Evolutionary conservation across 2,329 filamentous ascomycete species (phyloP).

Genomic region (Ophiostoma perfectum): DNA sequence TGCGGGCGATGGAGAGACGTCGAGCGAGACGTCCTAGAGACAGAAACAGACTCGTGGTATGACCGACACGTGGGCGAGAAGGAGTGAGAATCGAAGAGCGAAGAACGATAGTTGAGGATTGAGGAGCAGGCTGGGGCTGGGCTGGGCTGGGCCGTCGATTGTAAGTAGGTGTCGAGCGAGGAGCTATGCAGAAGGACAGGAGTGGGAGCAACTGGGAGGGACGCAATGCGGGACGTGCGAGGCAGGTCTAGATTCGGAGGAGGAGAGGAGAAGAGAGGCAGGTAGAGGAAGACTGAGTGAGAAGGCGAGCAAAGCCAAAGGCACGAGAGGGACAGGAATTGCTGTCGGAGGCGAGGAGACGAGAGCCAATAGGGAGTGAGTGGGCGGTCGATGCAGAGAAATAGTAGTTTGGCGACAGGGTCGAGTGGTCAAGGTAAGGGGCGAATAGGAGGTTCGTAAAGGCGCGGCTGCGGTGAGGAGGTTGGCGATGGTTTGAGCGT

Average conservation of each 20-base stretch:
- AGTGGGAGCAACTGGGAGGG: no score
- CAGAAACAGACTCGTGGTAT: background rate
- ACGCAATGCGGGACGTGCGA: no score
- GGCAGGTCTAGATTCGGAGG: background rate
- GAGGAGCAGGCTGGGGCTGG: background rate
- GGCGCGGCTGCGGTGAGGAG: background rate
- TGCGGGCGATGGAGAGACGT: background rate
- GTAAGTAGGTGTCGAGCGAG: no score
- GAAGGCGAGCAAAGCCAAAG: background rate
- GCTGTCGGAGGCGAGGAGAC: background rate
- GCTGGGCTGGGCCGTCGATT: no score
- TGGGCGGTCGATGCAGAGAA: background rate
- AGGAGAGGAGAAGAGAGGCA: background rate
- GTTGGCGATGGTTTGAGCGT: slow-evolving; percentile 8
- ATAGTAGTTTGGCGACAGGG: background rate
- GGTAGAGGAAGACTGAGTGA: background rate
- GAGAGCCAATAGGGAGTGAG: background rate
- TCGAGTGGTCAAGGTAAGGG: slow-evolving; percentile 8
- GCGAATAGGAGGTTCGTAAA: background rate
- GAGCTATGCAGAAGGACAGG: no score
- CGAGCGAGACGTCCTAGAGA: background rate
- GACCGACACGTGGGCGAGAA: background rate
- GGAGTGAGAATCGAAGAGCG: background rate
- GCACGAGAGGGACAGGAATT: background rate
- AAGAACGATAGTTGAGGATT: background rate